phyloP scores from a whole-genome alignment of 73 alveolate genomes.

The Symbiodinium pilosum region DNA sequence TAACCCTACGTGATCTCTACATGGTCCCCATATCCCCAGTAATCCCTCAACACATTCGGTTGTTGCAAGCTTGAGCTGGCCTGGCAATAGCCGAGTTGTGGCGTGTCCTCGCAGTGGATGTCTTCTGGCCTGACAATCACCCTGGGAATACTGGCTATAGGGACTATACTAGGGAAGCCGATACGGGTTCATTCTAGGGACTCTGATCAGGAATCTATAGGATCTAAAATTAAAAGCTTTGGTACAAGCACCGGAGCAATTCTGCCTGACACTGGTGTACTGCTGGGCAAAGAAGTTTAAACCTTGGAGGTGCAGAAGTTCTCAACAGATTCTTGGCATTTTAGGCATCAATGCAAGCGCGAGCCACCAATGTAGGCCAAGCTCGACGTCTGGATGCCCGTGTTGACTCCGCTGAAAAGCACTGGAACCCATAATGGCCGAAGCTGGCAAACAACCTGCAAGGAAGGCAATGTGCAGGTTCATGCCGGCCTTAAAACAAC shows the following conservation, averaged over 20 bases:
- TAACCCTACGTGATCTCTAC: no score
- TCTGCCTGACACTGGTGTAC: slow-evolving; percentile 48
- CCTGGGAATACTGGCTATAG: no score
- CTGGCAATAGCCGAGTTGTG: slow-evolving; percentile 59
- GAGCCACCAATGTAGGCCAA: slow-evolving; percentile 65
- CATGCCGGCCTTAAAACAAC: no score
- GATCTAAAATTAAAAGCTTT: no score
- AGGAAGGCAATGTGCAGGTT: no score
- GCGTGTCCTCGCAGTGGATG: slow-evolving; percentile 81
- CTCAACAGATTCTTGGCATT: no score
- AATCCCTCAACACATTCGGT: background rate
- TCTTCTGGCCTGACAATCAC: slow-evolving; percentile 39
- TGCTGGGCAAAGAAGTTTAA: slow-evolving; percentile 86
- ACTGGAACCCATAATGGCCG: slow-evolving; percentile 63
- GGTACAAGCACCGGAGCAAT: no score
- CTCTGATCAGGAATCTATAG: no score
- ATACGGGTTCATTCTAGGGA: background rate
- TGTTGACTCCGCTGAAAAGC: slow-evolving; percentile 43
- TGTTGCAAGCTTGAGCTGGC: background rate
- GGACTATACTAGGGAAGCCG: background rate
- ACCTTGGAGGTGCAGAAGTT: background rate
- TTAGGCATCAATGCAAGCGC: no score
- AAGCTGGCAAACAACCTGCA: slow-evolving; percentile 49
- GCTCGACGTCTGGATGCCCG: slow-evolving; percentile 55
- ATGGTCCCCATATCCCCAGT: background rate